Evolutionary conservation across 2,329 filamentous ascomycete species (phyloP), one percentile per base, ranked within the genome.

Genomic region (Penicillium concentricum): DNA sequence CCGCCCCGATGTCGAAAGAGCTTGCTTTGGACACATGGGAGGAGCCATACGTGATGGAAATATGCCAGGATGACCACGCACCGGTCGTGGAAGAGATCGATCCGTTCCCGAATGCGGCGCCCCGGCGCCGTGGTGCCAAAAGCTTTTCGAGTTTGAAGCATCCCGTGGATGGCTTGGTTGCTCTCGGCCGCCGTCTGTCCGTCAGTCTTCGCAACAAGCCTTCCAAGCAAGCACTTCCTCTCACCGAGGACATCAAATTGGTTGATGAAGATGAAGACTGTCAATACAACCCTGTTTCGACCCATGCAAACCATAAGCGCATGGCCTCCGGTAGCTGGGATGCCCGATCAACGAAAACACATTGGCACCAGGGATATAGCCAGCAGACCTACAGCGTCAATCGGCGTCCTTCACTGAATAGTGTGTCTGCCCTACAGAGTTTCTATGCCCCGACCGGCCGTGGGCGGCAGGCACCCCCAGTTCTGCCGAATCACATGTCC

Each of bases 91-190:
- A 75, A 51, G 72, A 74, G 32, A 68, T 68, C 47, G 66, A 66
- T 35, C 64, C 67, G 20, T 71, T 74, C 22, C 67, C 71, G 3
- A 67, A 71, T 28, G 66, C 68, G 9, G 59, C 60, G 15, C 67
- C 68, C n/a, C 65, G 67, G n/a, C 72, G 69, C 24, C 73, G 71
- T 34, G 60, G 64, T 39, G 66, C 74, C 49, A 77, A 74, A 63
- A 78, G 74, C 58, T 77, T 78, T 61, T 78, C 76, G 37, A 74
- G 64, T 37, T 61, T 78, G 51, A 72, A 74, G 45, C 74, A 77
- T 57, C 72, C 74, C 3, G 73, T 77, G 58, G 70, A 74, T 54
- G 76, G 75, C 5, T 57, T 78, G 51, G 72, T 74, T 34, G 74
- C 75, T 9, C 66, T 77, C 24, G 73, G 73, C 15, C 75, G 75